Evolutionary conservation across 306 rosid species (phyloP).

Genomic region (Benincasa hispida): DNA sequence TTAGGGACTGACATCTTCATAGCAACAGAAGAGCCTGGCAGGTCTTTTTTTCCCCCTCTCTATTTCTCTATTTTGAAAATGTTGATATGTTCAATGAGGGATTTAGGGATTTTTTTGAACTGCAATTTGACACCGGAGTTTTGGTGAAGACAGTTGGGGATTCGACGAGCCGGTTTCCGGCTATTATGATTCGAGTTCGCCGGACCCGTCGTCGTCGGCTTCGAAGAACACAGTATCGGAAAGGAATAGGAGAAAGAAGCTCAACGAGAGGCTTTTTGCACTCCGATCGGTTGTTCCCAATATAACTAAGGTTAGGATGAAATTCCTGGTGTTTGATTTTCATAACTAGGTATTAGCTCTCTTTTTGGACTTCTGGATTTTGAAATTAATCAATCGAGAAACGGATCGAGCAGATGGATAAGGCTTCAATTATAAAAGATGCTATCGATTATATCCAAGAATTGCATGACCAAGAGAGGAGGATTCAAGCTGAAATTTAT

Average conservation of each 20-base stretch:
- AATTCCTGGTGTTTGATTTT: background rate
- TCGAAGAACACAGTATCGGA: conserved; percentile 90
- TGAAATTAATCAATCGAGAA: background rate
- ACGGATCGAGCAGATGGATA: conserved; percentile 59
- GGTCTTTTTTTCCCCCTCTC: conserved; percentile 23
- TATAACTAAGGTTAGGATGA: conserved; percentile 62
- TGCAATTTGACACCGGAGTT: background rate
- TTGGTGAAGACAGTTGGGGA: conserved; percentile 40
- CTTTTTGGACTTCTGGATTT: background rate
- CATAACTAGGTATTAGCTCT: background rate
- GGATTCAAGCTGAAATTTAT: conserved; percentile 52
- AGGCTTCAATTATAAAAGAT: conserved; percentile 89
- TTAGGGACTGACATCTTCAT: conserved; percentile 69
- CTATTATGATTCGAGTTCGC: conserved; percentile 82
- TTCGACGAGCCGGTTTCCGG: conserved; percentile 65
- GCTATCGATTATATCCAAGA: conserved; percentile 76
- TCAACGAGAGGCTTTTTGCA: conserved; percentile 80
- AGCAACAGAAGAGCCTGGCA: conserved; percentile 59
- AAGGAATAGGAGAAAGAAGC: conserved; percentile 85
- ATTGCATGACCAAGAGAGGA: conserved; percentile 68
- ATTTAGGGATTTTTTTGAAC: background rate
- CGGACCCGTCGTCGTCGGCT: conserved; percentile 57
- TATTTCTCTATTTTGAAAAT: background rate
- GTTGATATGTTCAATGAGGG: background rate
- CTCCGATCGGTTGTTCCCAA: conserved; percentile 95